Percentiles rank a stretch among this genome's conserved stretches.
These are phyloP conservation scores for Hypericum androsaemum DNA, from an alignment of 345 rosid species.

Conservation along the genomic window DNA sequence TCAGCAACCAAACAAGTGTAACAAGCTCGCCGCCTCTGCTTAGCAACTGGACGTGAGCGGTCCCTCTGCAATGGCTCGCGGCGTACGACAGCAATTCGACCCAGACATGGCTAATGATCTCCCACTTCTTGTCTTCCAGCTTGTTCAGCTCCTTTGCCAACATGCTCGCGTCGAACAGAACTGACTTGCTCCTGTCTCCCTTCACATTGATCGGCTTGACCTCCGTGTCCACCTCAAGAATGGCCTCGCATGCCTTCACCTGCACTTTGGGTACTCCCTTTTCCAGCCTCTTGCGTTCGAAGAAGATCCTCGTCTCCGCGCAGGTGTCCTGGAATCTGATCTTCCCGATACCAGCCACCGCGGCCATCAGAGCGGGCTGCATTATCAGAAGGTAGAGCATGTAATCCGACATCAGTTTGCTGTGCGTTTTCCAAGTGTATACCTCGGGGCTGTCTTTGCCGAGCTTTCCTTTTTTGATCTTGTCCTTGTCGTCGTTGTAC, in stretches of 20 bases:
- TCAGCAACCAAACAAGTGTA: conserved; percentile 55
- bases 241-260: conserved; percentile 12
- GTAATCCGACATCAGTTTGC: conserved; percentile 50
- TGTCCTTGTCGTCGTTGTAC: conserved; percentile 10
- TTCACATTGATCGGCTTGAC: conserved; percentile 33
- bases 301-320: conserved; percentile 32
- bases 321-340: conserved; percentile 43
- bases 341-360: conserved; percentile 42
- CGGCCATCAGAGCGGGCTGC: conserved; percentile 41
- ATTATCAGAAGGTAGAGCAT: conserved; percentile 43
- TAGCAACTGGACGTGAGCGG: conserved; percentile 47
- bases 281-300: conserved; percentile 15
- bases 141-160: conserved; percentile 37
- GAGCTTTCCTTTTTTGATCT: neutral
- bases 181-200: conserved; percentile 57
- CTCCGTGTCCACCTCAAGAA: conserved; percentile 19
- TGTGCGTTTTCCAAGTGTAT: conserved; percentile 14
- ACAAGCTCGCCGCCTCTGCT: conserved; percentile 61
- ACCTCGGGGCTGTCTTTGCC: neutral
- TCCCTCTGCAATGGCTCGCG: conserved; percentile 45
- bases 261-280: neutral
- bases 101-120: conserved; percentile 47
- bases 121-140: conserved; percentile 37
- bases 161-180: conserved; percentile 47
- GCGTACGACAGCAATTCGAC: conserved; percentile 47